Base-by-base conservation (phyloP, 805 yeast genomes). In the Cyberlindnera galapagoensis region DNA sequence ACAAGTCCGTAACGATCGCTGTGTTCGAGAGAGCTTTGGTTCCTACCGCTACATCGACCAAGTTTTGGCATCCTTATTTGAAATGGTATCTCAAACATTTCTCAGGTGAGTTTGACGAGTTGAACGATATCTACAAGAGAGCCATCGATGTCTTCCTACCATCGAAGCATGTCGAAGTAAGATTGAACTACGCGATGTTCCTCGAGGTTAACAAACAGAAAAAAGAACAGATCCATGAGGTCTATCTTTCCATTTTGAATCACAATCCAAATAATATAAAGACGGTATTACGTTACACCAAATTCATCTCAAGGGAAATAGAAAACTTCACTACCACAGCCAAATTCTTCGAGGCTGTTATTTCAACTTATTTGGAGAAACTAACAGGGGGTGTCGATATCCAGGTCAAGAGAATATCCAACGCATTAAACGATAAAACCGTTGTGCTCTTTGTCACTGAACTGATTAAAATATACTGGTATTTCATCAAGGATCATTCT, bases 21-120 rank as follows among this genome's bases (percentile, higher is more conserved):
- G 48, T 83, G 1, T 88, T 80, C 54, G 90, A 83, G 51, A 65
- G 96, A 35, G 74, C 85, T 12, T 57, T 90, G 9, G 60, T 83
- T 2, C 84, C 94, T 0, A 69, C 78, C 32, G 81, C 87, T 24
- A 57, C 58, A 14, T 61, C 67, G 28, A 74, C 73, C 20, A 61
- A 60, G 11, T 51, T 85, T 13, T 90, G 97, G 97, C 47, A 74
- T 12, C 68, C 68, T 34, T 88, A 81, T 50, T 37, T 74, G 7
- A 57, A 69, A 3, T 86, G 77, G 69, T 46, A 74, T 17, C 55
- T 69, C 15, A 45, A 44, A 3, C 40, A 44, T 39, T 33, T 46
- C 3, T 43, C 49, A 3, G 48, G 46, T 4, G 54, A 54, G 1
- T 44, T 53, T 19, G 61, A 56, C 3, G 49, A 51, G 9, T 56